phyloP scores from a whole-genome alignment of 805 yeast genomes.

The Candida sithepensis region DNA sequence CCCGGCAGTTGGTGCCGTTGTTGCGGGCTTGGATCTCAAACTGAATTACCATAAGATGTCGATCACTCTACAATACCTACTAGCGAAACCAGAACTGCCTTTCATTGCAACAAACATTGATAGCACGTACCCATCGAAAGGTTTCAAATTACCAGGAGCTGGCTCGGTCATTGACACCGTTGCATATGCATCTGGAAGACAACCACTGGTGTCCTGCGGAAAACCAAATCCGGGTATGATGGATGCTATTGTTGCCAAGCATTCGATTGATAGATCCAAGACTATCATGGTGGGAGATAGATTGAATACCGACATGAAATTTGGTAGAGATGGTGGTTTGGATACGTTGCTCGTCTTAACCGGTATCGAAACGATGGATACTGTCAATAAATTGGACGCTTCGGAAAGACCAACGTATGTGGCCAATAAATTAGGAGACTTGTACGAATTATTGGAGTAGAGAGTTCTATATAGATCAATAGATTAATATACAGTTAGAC shows the following conservation, averaged over 20 bases:
- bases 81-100: slow-evolving; percentile 51
- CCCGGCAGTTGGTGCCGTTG: slow-evolving; percentile 76
- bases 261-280: slow-evolving; percentile 49
- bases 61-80: slow-evolving; percentile 74
- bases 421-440: slow-evolving; percentile 72
- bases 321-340: slow-evolving; percentile 84
- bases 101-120: slow-evolving; percentile 94
- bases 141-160: slow-evolving; percentile 87
- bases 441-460: slow-evolving; percentile 46
- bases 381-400: slow-evolving; percentile 41
- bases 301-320: slow-evolving; percentile 89
- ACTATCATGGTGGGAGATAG: slow-evolving; percentile 96
- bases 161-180: slow-evolving; percentile 84
- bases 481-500: background rate
- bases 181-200: slow-evolving; percentile 70
- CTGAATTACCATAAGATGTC: slow-evolving; percentile 82
- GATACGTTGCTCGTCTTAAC: slow-evolving; percentile 85
- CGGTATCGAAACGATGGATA: slow-evolving; percentile 81
- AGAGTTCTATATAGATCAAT: background rate
- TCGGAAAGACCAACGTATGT: slow-evolving; percentile 59
- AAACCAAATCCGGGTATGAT: slow-evolving; percentile 89
- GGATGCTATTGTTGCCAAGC: slow-evolving; percentile 75
- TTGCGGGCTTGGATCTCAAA: slow-evolving; percentile 78
- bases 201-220: slow-evolving; percentile 81
- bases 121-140: slow-evolving; percentile 89